Percentiles rank a stretch among this genome's conserved stretches.
Evolutionary conservation across 345 rosid genomes (phyloP).

Genomic region (Eucalyptus pauciflora): DNA sequence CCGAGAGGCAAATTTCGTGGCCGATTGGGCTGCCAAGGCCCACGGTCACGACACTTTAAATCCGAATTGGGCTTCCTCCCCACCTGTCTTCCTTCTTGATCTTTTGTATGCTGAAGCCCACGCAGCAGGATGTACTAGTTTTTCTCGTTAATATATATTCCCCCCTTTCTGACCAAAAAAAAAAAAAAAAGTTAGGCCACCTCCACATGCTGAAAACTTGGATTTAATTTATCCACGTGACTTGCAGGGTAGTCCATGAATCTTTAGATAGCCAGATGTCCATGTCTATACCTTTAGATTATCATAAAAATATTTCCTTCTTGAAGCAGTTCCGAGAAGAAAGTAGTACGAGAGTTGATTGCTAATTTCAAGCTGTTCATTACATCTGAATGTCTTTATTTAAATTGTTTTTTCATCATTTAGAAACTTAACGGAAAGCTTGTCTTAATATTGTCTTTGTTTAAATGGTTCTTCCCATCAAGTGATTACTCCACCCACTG

Average conservation of each 20-base stretch:
- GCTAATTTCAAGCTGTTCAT: not conserved
- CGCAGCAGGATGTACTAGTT: no score
- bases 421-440: conserved; percentile 70
- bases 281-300: not conserved
- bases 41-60: no score
- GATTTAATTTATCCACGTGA: not conserved
- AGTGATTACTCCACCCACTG: not conserved
- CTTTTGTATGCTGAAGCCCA: no score
- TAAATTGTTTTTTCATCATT: not conserved
- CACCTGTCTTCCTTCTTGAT: no score
- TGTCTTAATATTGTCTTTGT: not conserved
- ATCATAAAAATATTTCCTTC: not conserved
- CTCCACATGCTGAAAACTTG: not conserved
- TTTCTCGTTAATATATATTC: no score
- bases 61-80: no score
- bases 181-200: not conserved
- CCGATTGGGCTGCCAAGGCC: no score
- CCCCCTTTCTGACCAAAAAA: no score
- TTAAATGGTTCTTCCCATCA: not conserved
- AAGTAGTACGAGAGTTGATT: not conserved
- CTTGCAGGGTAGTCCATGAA: not conserved
- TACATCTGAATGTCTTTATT: not conserved
- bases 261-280: not conserved
- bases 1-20: no score
- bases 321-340: not conserved